phyloP scores from a whole-genome alignment of 768 basidiomycete genomes.

The Lactifluus echinatus region DNA sequence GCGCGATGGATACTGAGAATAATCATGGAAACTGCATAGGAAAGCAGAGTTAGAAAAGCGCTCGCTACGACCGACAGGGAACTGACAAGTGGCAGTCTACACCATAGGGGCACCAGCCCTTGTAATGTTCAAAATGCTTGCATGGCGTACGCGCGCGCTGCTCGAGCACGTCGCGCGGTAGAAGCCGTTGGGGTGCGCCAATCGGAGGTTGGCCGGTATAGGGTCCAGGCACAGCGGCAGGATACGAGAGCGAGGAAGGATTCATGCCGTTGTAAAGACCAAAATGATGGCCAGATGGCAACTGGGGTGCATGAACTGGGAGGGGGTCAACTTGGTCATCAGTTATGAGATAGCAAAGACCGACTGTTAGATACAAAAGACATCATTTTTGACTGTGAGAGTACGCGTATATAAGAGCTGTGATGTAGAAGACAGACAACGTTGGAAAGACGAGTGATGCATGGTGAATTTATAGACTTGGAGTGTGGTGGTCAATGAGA shows the following conservation, averaged over 20 bases:
- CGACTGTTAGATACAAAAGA: neutral
- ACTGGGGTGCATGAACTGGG: neutral
- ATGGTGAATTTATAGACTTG: neutral
- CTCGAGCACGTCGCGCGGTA: slow-evolving; percentile 2
- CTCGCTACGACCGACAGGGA: too few species aligned
- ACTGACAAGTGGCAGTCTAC: slow-evolving; percentile 10
- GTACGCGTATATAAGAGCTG: too few species aligned
- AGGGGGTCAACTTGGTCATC: neutral
- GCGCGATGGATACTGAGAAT: neutral
- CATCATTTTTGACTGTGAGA: neutral
- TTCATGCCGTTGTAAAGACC: neutral
- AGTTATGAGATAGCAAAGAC: neutral
- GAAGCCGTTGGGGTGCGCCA: neutral
- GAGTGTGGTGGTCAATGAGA: neutral
- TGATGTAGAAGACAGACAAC: neutral
- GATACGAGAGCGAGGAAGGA: neutral
- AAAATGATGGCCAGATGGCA: neutral
- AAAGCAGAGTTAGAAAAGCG: neutral
- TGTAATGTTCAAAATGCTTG: slow-evolving; percentile 8
- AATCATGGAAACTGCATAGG: slow-evolving; percentile 2
- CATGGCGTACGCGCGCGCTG: slow-evolving; percentile 5
- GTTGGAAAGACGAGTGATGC: neutral
- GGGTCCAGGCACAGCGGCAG: neutral
- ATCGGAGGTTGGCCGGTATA: neutral
- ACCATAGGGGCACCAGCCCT: slow-evolving; percentile 14